Base-by-base conservation (phyloP, 306 rosid genomes). In the Dalbergia cultrata region DNA sequence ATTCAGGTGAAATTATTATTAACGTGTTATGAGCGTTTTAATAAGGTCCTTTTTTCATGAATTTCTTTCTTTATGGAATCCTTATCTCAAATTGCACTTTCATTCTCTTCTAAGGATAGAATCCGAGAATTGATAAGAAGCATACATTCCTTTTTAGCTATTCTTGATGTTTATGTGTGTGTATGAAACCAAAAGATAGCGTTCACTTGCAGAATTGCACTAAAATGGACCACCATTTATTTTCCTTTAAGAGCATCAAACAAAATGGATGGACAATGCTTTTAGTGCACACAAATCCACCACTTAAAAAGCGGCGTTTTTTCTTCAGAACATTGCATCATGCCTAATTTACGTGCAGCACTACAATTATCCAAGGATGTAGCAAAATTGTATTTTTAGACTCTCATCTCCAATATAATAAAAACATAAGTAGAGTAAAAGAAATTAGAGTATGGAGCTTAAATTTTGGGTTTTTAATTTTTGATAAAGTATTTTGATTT, bases 161-260 rank as follows among this genome's bases (percentile, higher is more conserved):
- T 56, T 45, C 22, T 45, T 74, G 83, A 78, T 78, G 71, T 73
- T 22, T 67, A 61, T 52, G 50, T 68, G 49, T 61, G 77, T 41
- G 66, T 39, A 75, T 45, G 39, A 31, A 33, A 58, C 39, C 11
- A 45, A 81, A 65, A 53, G 76, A 67, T 4, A 7, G 26, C 22
- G 19, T 57, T 66, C 76, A 54, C 34, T 67, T 26, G 67, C 33
- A 67, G 64, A 78, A 78, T 74, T 67, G 77, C 5, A 68, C 11
- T 16, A 33, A 69, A 79, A 80, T 31, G 87, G 84, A 84, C 78
- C 84, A 74, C 78, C 60, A 9, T 82, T 65, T 62, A 57, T 35
- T 77, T 67, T 21, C 65, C 66, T 71, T 83, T 77, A 56, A 70
- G 67, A 82, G 58, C 44, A 77, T 35, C 13, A 21, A 66, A 78